Percentiles rank a stretch among this genome's conserved stretches.
phyloP scores from a whole-genome alignment of 345 rosid species.

The Eutrema japonicum region DNA sequence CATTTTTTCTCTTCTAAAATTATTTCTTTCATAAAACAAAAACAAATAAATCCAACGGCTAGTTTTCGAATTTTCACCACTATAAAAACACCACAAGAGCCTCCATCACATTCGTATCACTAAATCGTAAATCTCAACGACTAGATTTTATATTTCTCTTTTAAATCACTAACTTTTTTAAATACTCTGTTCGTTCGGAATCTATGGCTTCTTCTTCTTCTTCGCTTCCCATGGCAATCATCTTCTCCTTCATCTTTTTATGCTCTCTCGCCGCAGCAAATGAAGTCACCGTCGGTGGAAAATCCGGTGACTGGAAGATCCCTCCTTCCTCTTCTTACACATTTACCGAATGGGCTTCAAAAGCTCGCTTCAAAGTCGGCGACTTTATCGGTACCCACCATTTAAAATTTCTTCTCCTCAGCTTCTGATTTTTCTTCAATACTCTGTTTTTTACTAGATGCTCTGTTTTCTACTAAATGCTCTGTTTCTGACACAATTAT shows the following conservation, averaged over 20 bases:
- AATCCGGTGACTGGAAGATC: slow-evolving; percentile 54
- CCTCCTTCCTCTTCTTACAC: slow-evolving; percentile 57
- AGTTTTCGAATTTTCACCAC: slow-evolving; percentile 26
- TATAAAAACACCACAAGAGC: slow-evolving; percentile 22
- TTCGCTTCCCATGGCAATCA: slow-evolving; percentile 32
- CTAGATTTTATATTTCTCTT: background rate
- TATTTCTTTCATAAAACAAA: background rate
- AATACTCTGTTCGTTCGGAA: background rate
- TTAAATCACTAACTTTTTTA: background rate
- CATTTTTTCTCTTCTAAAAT: background rate
- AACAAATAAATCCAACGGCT: slow-evolving; percentile 30
- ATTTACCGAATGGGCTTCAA: slow-evolving; percentile 70
- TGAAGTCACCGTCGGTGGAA: slow-evolving; percentile 59
- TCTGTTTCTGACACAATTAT: slow-evolving; percentile 25
- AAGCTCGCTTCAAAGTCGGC: slow-evolving; percentile 63
- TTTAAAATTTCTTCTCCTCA: background rate
- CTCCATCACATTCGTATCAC: background rate
- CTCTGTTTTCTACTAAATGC: background rate
- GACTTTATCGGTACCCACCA: slow-evolving; percentile 61
- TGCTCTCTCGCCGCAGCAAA: slow-evolving; percentile 47
- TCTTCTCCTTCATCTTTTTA: slow-evolving; percentile 36
- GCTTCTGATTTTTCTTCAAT: background rate
- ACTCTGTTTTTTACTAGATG: slow-evolving; percentile 1
- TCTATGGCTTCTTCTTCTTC: slow-evolving; percentile 34
- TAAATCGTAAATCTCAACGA: background rate